These are phyloP conservation scores for Capronia epimyces DNA, from an alignment of 2,329 filamentous ascomycete genomes.

Conservation along the genomic window DNA sequence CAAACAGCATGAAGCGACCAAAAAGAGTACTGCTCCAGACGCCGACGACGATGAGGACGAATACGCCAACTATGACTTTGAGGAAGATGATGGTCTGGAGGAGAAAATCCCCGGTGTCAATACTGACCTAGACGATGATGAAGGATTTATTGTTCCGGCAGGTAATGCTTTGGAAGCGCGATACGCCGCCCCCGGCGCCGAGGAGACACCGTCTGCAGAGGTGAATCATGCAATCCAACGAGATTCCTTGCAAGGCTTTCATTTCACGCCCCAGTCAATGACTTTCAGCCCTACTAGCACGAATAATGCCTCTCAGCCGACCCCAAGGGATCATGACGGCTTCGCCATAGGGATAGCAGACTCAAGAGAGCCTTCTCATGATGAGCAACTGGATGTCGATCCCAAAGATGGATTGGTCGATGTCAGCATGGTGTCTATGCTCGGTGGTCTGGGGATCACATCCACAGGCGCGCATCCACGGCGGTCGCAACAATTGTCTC, in stretches of 20 bases:
- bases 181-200: constrained; percentile 8
- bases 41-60: constrained; percentile 31
- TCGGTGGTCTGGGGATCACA: constrained; percentile 26
- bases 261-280: constrained; percentile 30
- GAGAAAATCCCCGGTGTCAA: constrained; percentile 47
- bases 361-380: constrained; percentile 18
- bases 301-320: constrained; percentile 28
- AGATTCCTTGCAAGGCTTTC: constrained; percentile 26
- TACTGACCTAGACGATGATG: constrained; percentile 42
- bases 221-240: constrained; percentile 29
- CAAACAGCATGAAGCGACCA: constrained; percentile 48
- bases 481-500: constrained; percentile 8
- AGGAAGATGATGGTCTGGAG: constrained; percentile 42
- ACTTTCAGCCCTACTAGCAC: constrained; percentile 30
- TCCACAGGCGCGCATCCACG: constrained; percentile 11
- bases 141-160: constrained; percentile 35
- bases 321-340: constrained; percentile 29
- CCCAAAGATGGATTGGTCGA: constrained; percentile 7
- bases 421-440: constrained; percentile 8
- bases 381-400: not conserved
- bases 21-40: constrained; percentile 33
- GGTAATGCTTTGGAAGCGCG: constrained; percentile 16
- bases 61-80: constrained; percentile 41
- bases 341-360: constrained; percentile 26
- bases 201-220: not conserved